These are phyloP conservation scores for Carpinus fangiana DNA, from an alignment of 306 rosid species.

Conservation along the genomic window DNA sequence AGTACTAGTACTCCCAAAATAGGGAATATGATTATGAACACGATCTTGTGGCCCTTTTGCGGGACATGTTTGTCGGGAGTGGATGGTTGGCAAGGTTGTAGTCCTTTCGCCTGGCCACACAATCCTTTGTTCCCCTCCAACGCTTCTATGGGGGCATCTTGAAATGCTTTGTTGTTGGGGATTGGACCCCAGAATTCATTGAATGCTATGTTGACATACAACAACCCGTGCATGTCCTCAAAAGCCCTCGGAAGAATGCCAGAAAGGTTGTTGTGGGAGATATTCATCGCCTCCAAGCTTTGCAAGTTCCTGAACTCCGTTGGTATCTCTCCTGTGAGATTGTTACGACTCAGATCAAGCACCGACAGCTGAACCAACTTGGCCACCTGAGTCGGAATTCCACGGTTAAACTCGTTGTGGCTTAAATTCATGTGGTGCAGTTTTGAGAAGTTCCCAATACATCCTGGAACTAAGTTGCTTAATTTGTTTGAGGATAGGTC, in stretches of 20 bases:
- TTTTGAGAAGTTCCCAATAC: not conserved
- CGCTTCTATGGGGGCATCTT: not conserved
- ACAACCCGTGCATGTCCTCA: slow-evolving; percentile 4
- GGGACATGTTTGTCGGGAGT: not conserved
- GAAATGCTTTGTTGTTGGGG: slow-evolving; percentile 18
- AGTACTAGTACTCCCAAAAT: slow-evolving; percentile 4
- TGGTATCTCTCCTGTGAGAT: slow-evolving; percentile 10
- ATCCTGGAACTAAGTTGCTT: not conserved
- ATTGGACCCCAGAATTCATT: slow-evolving; percentile 25
- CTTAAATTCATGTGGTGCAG: slow-evolving; percentile 20
- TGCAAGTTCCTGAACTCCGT: not conserved
- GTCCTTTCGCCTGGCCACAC: slow-evolving; percentile 15
- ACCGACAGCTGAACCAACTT: not conserved
- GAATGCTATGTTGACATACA: slow-evolving; percentile 14
- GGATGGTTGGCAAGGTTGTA: slow-evolving; percentile 6
- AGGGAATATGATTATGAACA: slow-evolving; percentile 3
- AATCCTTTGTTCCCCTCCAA: slow-evolving; percentile 23
- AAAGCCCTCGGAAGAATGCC: slow-evolving; percentile 16
- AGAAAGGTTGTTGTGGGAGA: slow-evolving; percentile 22
- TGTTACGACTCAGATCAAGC: slow-evolving; percentile 14
- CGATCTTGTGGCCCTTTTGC: not conserved
- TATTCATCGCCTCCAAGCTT: slow-evolving; percentile 9
- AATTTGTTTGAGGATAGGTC: slow-evolving; percentile 12
- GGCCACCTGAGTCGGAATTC: slow-evolving; percentile 7
- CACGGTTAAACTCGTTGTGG: slow-evolving; percentile 7